A percentile compares a stretch with the other conserved stretches of the same genome.
Conservation (phyloP, 208 protist genomes). For the Trypanosoma rangeli region DNA sequence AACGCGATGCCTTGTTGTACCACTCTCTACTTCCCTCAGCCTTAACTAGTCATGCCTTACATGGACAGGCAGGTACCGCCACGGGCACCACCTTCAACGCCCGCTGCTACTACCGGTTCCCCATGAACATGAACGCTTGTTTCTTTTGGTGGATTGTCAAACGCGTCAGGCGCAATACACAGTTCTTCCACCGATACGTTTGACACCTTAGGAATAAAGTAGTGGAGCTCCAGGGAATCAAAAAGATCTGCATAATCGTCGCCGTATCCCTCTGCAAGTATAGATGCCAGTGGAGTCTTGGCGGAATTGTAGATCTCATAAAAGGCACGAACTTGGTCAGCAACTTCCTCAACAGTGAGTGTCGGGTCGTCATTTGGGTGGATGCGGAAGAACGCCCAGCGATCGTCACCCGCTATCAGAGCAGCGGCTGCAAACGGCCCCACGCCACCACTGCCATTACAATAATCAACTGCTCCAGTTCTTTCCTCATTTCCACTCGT, state of each 20-base stretch:
- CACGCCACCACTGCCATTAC: background rate
- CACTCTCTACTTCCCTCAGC: background rate
- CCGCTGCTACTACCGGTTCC: background rate
- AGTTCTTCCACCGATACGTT: background rate
- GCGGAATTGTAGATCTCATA: constrained; percentile 21
- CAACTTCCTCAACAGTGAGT: constrained; percentile 17
- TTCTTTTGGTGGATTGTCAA: background rate
- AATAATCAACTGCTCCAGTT: background rate
- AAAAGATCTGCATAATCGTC: constrained; percentile 25
- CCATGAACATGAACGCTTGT: too few relatives aligned
- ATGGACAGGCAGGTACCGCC: background rate
- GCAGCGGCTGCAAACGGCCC: background rate
- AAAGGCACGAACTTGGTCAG: constrained; percentile 10
- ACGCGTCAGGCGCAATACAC: background rate
- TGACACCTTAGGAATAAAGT: constrained; percentile 2
- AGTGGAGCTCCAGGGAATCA: constrained; percentile 23
- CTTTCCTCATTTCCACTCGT: background rate
- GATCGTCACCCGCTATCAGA: constrained; percentile 12
- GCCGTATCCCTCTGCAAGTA: constrained; percentile 12
- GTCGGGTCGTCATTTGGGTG: constrained; percentile 7
- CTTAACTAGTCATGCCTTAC: background rate
- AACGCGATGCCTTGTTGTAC: background rate
- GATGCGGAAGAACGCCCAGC: constrained; percentile 26
- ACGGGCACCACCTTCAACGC: background rate
- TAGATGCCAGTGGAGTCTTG: constrained; percentile 2